Evolutionary conservation across 1,284 basidiomycete genomes (phyloP), one percentile per base, ranked within the genome.

Genomic region (Porogramme epimiltina): DNA sequence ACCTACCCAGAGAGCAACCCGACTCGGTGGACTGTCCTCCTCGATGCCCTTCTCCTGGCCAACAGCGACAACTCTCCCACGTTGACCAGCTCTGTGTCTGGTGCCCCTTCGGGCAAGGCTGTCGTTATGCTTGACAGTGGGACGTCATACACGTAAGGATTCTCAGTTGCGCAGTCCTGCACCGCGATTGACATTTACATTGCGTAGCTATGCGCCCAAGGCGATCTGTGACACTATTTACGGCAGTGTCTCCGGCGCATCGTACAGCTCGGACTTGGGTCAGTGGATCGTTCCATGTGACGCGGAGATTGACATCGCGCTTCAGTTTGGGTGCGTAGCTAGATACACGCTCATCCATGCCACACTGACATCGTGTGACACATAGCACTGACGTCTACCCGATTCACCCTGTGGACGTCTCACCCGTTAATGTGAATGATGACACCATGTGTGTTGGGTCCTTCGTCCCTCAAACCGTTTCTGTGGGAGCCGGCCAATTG

Each of bases 101-200:
- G 72, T 25, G 87, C 79, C 1, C 87, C 88, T 6, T 71, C 73
- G 23, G 81, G 84, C 61, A 84, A 83, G 60, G 87, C 87, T 15
- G 87, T 91, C 40, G 79, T 81, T 18, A 73, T 88, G 28, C 74
- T 92, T 49, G 89, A 92, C 66, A 91, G 80, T 56, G 89, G 89
- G 15, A 86, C 89, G 13, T 89, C 89, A 3, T 89, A 82, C 66
- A 83, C 86, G 87, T 89, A 64, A 54, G 87, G 74, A 9, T 18
- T 24, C 36, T 48, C 42, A 51, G 20, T 16, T 23, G 20, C 41
- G 11, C 13, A 13, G 28, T 31, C 28, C 28, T 31, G 28, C 6
- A 8, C 6, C 28, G 13, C 28, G 13, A 31, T 13, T 31, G 8
- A 31, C 13, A 6, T 8, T 8, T 31, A 31, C 13, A 13, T 31